Evolutionary conservation across 139 green algal species (phyloP).

Genomic region (Nannochloris sp.): DNA sequence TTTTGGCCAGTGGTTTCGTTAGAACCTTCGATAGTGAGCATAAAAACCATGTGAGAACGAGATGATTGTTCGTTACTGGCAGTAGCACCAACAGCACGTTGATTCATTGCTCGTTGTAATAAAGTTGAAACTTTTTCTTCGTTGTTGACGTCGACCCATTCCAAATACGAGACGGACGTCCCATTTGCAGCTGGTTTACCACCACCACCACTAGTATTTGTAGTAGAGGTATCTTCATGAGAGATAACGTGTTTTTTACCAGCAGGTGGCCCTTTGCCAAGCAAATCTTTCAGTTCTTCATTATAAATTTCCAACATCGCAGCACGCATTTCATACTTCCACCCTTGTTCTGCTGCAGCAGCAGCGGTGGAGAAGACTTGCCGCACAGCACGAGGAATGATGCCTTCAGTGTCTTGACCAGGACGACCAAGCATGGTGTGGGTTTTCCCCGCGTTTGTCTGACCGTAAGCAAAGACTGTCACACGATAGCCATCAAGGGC

Average conservation of each 20-base stretch:
- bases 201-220: too few relatives aligned
- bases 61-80: conserved; percentile 87
- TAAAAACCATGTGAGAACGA: conserved; percentile 89
- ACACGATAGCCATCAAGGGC: conserved; percentile 30
- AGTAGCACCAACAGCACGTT: conserved; percentile 44
- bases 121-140: conserved; percentile 11
- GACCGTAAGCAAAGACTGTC: conserved; percentile 21
- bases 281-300: conserved; percentile 77
- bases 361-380: conserved; percentile 37
- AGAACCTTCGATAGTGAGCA: conserved; percentile 77
- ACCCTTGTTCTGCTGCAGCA: conserved; percentile 20
- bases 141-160: conserved; percentile 18
- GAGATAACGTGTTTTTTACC: conserved; percentile 31
- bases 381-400: conserved; percentile 81
- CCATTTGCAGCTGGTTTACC: conserved; percentile 5
- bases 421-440: conserved; percentile 88
- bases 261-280: conserved; percentile 36
- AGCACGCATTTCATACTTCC: conserved; percentile 24
- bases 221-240: conserved; percentile 5
- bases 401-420: conserved; percentile 43
- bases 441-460: conserved; percentile 93
- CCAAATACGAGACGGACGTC: conserved; percentile 8
- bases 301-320: conserved; percentile 75
- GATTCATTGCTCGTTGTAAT: conserved; percentile 20
- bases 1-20: conserved; percentile 53